A percentile compares a stretch with the other conserved stretches of the same genome.
phyloP scores from a whole-genome alignment of 2,329 filamentous ascomycete genomes.

The Ophiognomonia clavigignenti-juglandacearum region DNA sequence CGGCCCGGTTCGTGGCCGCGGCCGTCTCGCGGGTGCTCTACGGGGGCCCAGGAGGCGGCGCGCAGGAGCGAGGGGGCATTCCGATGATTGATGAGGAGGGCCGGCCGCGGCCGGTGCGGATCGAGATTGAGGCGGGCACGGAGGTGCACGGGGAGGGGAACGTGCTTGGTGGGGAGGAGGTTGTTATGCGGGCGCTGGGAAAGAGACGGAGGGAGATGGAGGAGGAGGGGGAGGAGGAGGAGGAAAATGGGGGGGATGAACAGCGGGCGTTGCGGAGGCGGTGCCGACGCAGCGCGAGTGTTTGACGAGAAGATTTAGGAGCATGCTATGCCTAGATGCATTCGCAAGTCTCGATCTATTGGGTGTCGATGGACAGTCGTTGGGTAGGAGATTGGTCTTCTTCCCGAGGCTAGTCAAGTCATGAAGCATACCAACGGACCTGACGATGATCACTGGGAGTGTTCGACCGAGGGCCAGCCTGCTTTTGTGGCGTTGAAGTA shows the following conservation, averaged over 20 bases:
- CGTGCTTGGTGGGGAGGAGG: slow-evolving; percentile 30
- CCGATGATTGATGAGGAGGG: slow-evolving; percentile 44
- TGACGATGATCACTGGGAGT: too few relatives aligned
- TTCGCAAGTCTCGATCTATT: too few relatives aligned
- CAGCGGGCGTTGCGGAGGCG: neutral
- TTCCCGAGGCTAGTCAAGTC: too few relatives aligned
- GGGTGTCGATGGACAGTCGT: too few relatives aligned
- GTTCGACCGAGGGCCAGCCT: too few relatives aligned
- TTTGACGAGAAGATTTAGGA: neutral
- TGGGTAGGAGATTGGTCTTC: too few relatives aligned
- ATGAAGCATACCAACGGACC: too few relatives aligned
- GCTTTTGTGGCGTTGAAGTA: too few relatives aligned
- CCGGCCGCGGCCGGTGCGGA: slow-evolving; percentile 33
- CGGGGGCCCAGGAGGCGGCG: slow-evolving; percentile 35
- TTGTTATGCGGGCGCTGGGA: slow-evolving; percentile 6
- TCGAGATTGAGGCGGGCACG: slow-evolving; percentile 41
- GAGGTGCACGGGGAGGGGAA: slow-evolving; percentile 40
- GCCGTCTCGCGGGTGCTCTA: slow-evolving; percentile 41
- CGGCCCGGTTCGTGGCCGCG: slow-evolving; percentile 37
- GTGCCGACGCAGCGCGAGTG: slow-evolving; percentile 2
- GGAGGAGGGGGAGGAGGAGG: neutral
- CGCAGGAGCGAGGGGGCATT: slow-evolving; percentile 30
- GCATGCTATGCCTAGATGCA: too few relatives aligned
- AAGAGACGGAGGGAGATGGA: slow-evolving; percentile 6
- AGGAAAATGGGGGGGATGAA: neutral